Conservation (phyloP, 495 filamentous ascomycete genomes). For the Astrothelium macrocarpum region DNA sequence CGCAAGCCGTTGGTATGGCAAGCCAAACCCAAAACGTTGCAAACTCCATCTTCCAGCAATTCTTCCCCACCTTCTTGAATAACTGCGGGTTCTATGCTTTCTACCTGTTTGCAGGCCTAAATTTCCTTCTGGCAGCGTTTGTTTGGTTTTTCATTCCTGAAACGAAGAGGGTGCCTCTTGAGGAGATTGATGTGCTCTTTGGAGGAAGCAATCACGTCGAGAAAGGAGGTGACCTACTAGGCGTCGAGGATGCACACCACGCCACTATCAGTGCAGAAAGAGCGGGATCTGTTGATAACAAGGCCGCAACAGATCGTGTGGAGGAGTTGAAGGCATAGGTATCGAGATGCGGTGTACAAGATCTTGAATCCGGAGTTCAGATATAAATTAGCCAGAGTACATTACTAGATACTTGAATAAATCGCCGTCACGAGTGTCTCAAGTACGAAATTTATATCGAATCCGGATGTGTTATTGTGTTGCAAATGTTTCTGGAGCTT, state of each 20-base stretch:
- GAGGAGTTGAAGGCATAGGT: not conserved
- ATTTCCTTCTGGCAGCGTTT: constrained; percentile 54
- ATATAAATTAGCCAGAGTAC: too few relatives aligned
- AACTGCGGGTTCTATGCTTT: constrained; percentile 47
- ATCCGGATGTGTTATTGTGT: too few relatives aligned
- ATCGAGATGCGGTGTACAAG: too few relatives aligned
- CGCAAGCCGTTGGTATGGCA: constrained; percentile 59
- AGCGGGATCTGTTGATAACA: not conserved
- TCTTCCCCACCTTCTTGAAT: constrained; percentile 56
- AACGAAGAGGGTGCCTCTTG: constrained; percentile 57
- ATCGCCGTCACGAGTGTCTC: too few relatives aligned
- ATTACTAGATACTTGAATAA: too few relatives aligned
- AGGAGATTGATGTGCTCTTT: constrained; percentile 56
- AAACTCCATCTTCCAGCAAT: constrained; percentile 54
- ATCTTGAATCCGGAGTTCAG: too few relatives aligned
- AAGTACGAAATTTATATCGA: too few relatives aligned
- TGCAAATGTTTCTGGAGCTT: too few relatives aligned
- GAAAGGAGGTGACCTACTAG: constrained; percentile 32
- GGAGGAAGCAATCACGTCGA: constrained; percentile 49
- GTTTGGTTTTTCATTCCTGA: constrained; percentile 67
- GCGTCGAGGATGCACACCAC: constrained; percentile 1
- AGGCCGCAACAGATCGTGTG: not conserved
- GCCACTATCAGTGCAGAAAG: not conserved
- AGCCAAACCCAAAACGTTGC: constrained; percentile 58
- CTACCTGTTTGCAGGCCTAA: constrained; percentile 45